Evolutionary conservation across 1,284 basidiomycete genomes (phyloP).

Genomic region (Fomitopsis schrenkii): DNA sequence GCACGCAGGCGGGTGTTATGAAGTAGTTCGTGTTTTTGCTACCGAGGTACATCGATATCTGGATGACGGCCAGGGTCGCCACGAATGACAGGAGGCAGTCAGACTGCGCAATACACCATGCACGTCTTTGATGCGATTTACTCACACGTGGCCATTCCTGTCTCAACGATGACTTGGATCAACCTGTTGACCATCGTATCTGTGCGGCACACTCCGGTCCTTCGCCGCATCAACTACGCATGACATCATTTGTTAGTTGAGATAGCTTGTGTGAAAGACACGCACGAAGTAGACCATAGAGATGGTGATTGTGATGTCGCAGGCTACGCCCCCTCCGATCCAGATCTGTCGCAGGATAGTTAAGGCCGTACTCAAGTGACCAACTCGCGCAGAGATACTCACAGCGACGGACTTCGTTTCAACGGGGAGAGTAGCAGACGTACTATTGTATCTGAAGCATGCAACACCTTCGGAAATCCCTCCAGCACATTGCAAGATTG

Average conservation of each 20-base stretch:
- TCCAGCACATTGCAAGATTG: slow-evolving; percentile 6
- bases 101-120: neutral
- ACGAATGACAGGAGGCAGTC: neutral
- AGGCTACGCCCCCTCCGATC: neutral
- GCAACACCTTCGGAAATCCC: slow-evolving; percentile 6
- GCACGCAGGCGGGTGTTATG: neutral
- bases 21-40: neutral
- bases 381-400: neutral
- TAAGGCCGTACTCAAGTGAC: too few species aligned
- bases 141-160: slow-evolving; percentile 5
- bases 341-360: neutral
- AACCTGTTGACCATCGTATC: slow-evolving; percentile 4
- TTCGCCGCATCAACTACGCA: neutral
- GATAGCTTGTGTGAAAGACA: too few species aligned
- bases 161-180: slow-evolving; percentile 7
- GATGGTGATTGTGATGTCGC: slow-evolving; percentile 5
- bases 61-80: neutral
- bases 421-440: neutral
- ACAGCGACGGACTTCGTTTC: neutral
- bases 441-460: neutral
- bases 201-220: slow-evolving; percentile 2
- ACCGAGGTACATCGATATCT: neutral
- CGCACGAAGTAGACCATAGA: slow-evolving; percentile 8
- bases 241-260: neutral
- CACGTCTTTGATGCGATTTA: neutral